Base-by-base conservation (phyloP, 163 green algal species). In the Picocystis sp. region DNA sequence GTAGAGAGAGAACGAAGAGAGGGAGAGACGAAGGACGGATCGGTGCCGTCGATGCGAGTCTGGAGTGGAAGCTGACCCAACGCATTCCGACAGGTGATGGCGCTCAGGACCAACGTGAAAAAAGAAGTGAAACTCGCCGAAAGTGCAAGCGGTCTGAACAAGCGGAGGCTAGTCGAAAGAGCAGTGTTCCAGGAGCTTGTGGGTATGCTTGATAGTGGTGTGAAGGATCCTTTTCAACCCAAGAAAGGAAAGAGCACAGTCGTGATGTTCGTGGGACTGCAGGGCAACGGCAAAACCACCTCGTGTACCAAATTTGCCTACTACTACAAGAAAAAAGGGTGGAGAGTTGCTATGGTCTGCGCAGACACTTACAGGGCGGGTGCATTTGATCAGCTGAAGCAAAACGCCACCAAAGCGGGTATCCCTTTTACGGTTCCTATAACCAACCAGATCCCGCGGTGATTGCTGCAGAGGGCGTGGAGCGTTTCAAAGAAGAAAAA, bases 221-320 rank as follows among this genome's bases (percentile, higher is more conserved):
- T 46, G 11, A 35, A 42, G 6, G 60, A 76, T 2, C 53, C 38
- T 10, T 56, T 49, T 25, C 66, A 81, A 50, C 73, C 87, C 11
- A 92, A 91, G 55, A 94, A 93, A 62, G 80, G 78, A 38, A 82
- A 92, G 58, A 65, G 80, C 6, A 83, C 81, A 53, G 71, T 95
- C 10, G 82, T 96, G 29, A 99, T 99, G 90, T 97, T 97, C 69
- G 90, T 99, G 22, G 90, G 90, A 1, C 74, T 99, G 63, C 87
- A 93, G 60, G 66, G 47, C 56, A 71, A 64, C 52, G 91, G 91
- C 29, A 99, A 99, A 67, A 99, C 91, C 17, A 99, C 90, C 9
- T 98, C 90, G 2, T 95, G 85, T 57, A 92, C 82, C 42, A 99
- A 99, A 73, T 99, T 95, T 47, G 87, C 86, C 0, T 82, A 87